These are phyloP conservation scores for Entonaema liquescens DNA, from an alignment of 495 filamentous ascomycete genomes.

Conservation along the genomic window DNA sequence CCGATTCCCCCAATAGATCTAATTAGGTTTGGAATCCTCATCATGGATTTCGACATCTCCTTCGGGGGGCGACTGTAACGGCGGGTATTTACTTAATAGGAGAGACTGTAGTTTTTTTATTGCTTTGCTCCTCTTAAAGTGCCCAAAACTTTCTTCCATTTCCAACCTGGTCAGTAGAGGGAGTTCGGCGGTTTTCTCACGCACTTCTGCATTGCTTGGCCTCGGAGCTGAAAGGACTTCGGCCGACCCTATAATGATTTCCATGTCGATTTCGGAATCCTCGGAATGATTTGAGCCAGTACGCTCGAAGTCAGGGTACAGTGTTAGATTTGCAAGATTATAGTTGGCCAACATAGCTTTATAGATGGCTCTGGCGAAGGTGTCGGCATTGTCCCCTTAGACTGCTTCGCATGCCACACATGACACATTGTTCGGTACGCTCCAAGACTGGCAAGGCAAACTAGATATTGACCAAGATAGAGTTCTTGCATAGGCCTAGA, in stretches of 20 bases:
- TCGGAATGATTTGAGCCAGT: not conserved
- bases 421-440: slow-evolving; percentile 43
- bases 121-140: no score
- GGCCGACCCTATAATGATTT: slow-evolving; percentile 23
- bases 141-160: slow-evolving; percentile 20
- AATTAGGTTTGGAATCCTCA: not conserved
- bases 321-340: not conserved
- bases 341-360: slow-evolving; percentile 9
- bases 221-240: not conserved
- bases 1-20: not conserved
- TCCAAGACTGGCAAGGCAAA: slow-evolving; percentile 39
- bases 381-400: not conserved
- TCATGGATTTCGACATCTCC: not conserved
- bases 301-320: slow-evolving; percentile 7
- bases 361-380: slow-evolving; percentile 20
- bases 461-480: slow-evolving; percentile 21
- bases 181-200: not conserved
- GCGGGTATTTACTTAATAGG: no score
- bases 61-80: no score
- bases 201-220: not conserved
- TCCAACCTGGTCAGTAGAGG: not conserved
- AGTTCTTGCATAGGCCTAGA: not conserved
- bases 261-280: slow-evolving; percentile 37
- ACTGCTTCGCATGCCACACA: slow-evolving; percentile 19
- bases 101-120: no score